A percentile compares a stretch with the other conserved stretches of the same genome.
Conservation (phyloP, 768 basidiomycete genomes). For the Boletus rufocinnamomeus region DNA sequence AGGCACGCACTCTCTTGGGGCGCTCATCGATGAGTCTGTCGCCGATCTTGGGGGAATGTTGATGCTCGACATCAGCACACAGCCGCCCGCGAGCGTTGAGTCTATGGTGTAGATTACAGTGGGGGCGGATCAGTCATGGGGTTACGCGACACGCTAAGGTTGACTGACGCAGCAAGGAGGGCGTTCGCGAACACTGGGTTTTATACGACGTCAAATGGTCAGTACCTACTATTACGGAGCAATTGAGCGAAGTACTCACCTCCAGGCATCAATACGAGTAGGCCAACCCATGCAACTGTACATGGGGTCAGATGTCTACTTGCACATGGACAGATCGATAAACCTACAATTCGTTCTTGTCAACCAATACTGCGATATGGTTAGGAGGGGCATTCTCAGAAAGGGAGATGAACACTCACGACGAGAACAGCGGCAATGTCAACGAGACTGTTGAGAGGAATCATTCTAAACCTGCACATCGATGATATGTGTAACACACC, state of each 20-base stretch:
- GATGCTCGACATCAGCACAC: slow-evolving; percentile 17
- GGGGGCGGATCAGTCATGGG: not conserved
- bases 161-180: slow-evolving; percentile 21
- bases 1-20: slow-evolving; percentile 10
- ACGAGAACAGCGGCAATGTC: slow-evolving; percentile 5
- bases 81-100: slow-evolving; percentile 16
- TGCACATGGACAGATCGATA: not conserved
- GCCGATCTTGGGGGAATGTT: slow-evolving; percentile 1
- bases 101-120: not conserved
- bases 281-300: slow-evolving; percentile 20
- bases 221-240: not conserved
- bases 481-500: slow-evolving; percentile 6
- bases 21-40: slow-evolving; percentile 9
- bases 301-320: not conserved
- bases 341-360: slow-evolving; percentile 16
- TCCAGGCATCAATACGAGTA: slow-evolving; percentile 22
- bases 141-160: not conserved
- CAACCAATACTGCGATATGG: slow-evolving; percentile 18
- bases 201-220: not conserved
- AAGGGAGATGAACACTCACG: slow-evolving; percentile 9
- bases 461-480: not conserved
- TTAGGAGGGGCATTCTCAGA: not conserved
- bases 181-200: slow-evolving; percentile 22
- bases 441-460: slow-evolving; percentile 10
- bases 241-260: slow-evolving; percentile 1